Base-by-base conservation (phyloP, 2,329 filamentous ascomycete species). In the Emydomyces testavorans region DNA sequence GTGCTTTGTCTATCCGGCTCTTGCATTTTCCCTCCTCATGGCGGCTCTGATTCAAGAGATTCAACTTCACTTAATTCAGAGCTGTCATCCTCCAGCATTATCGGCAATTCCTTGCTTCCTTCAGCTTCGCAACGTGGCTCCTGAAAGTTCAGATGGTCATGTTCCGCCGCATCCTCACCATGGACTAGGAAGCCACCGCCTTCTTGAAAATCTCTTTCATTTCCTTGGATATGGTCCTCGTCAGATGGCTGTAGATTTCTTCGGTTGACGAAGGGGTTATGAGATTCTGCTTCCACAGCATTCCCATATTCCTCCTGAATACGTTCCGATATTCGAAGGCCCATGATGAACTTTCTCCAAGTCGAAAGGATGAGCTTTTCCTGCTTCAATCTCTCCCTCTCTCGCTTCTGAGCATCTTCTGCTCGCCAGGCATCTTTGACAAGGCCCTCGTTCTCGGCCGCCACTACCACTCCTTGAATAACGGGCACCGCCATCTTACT, bases 401-500 rank as follows among this genome's bases (percentile, higher is more conserved):
- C 78, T 41, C 73, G 72, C 45, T 80, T 77, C 62, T 93, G 87
- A 4, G 76, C 79, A 55, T 86, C 84, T 52, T 92, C 83, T 48
- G 80, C 82, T 32, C 79, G 76, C 70, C 93, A 84, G 53, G 89
- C 83, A 59, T 86, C 83, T 61, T 85, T 79, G 0, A 95, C 75
- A 28, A 76, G 62, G 13, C 81, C 78, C 51, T 85, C 78, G 55
- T 94, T 76, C 64, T 94, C 89, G 53, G 80, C 77, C 0, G 90
- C 86, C 1, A 95, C 77, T 0, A 98, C 88, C 0, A 95, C 87
- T 0, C 90, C 92, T 46, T 85, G 83, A 23, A 96, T 83, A 0
- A 95, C 80, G 0, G 92, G 92, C 0, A 96, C 87, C 4, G 92
- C 92, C 75, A 92, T 89, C 51, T 92, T 83, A 57, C 92, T 83